phyloP scores from a whole-genome alignment of 176 grass and related monocot species.

The Avena insularis region DNA sequence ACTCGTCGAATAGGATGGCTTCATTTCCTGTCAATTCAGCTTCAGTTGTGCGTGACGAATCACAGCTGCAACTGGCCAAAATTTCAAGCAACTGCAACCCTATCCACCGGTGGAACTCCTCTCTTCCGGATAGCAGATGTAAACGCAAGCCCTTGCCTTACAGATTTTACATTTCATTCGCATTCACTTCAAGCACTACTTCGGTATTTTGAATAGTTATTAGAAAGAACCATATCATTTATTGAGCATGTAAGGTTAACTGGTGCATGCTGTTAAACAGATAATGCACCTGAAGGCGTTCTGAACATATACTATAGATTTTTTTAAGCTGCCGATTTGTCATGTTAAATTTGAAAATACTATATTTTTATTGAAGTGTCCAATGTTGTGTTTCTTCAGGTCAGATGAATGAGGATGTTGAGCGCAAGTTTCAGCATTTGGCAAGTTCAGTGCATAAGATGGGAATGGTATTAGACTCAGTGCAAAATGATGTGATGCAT shows the following conservation, averaged over 20 bases:
- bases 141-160: conserved; percentile 37
- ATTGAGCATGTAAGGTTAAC: background rate
- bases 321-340: conserved; percentile 12
- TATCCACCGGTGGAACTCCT: conserved; percentile 66
- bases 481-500: conserved; percentile 87
- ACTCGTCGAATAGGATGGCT: conserved; percentile 61
- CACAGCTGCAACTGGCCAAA: conserved; percentile 83
- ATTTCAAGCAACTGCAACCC: conserved; percentile 44
- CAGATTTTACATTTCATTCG: conserved; percentile 23
- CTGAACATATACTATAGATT: conserved; percentile 8
- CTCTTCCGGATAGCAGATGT: conserved; percentile 75
- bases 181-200: background rate
- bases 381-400: conserved; percentile 46
- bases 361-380: background rate
- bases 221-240: background rate
- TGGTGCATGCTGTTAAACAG: conserved; percentile 4
- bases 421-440: conserved; percentile 79
- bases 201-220: conserved; percentile 10
- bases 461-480: conserved; percentile 74
- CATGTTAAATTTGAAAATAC: conserved; percentile 11
- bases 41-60: conserved; percentile 66
- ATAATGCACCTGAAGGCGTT: background rate
- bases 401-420: conserved; percentile 81
- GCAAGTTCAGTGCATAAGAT: conserved; percentile 72
- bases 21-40: conserved; percentile 44